Base-by-base conservation (phyloP, 768 basidiomycete species). In the Tubosaeta sp. region DNA sequence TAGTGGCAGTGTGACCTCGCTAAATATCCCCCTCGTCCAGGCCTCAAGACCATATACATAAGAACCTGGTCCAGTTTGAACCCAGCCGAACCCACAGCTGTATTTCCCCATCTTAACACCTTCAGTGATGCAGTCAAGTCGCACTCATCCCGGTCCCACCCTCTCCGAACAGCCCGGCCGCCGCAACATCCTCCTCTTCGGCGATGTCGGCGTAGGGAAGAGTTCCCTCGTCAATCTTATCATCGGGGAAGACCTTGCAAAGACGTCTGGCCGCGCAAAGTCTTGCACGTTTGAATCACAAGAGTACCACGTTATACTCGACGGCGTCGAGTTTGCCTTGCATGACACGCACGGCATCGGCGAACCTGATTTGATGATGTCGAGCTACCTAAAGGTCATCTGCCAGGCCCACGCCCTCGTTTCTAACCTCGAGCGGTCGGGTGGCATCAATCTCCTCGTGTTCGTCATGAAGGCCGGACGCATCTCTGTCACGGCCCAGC, bases 171-270 rank as follows among this genome's bases (percentile, higher is more conserved):
- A 22, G 6, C 45, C 46, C 41, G 43, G 17, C 22, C 63, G 49
- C 37, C 64, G 64, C 11, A 66, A 66, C 35, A 35, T 68, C 43
- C 51, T 66, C 37, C 68, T 66, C 34, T 51, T 66, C 8, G 65
- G 65, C 32, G 65, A 66, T 33, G 58, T 65, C 17, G 65, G 65
- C 27, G 53, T 58, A 17, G 69, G 71, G 10, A 77, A 77, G 54
- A 76, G 74, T 53, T 72, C 72, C 5, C 63, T 76, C 41, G 56
- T 77, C 48, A 77, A 76, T 52, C 68, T 77, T 59, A 57, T 76
- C 31, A 55, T 59, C 1, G 68, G 65, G 27, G 13, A 46, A 5
- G 32, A 65, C 1, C 43, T 45, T 0, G 74, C 73, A 7, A 25
- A 11, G 1, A 64, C 65, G 6, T 73, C 71, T 9, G 64, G 58